These are phyloP conservation scores for Thalassiosira exigua DNA, from an alignment of 352 stramenopile genomes.

Conservation along the genomic window DNA sequence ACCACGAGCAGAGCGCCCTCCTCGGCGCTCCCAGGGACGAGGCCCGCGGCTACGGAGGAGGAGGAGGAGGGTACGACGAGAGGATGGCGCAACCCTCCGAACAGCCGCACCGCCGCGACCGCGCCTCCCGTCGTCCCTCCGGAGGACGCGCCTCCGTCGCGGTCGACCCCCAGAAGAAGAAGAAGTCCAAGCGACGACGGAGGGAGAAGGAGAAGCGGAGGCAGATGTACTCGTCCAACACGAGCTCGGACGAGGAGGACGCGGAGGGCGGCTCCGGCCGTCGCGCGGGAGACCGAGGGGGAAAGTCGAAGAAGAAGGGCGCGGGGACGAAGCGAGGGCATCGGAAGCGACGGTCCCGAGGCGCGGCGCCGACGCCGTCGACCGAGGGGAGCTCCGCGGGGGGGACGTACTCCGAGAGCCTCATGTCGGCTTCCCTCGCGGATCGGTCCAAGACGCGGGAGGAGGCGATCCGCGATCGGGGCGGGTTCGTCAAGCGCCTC, in stretches of 20 bases:
- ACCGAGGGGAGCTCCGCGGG: slow-evolving; percentile 1
- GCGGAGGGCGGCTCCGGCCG: background rate
- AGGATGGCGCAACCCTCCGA: background rate
- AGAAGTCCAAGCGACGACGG: slow-evolving; percentile 23
- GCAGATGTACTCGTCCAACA: slow-evolving; percentile 15
- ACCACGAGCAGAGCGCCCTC: slow-evolving; percentile 31
- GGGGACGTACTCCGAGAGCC: slow-evolving; percentile 34
- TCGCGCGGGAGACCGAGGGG: slow-evolving; percentile 2
- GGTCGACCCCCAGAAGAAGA: slow-evolving; percentile 33
- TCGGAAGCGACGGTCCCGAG: background rate
- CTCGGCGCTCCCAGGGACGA: slow-evolving; percentile 2
- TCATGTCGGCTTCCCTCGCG: slow-evolving; percentile 24
- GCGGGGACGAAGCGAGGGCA: background rate
- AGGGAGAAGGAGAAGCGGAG: slow-evolving; percentile 33
- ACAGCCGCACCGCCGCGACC: background rate
- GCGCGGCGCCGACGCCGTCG: background rate
- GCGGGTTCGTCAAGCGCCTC: slow-evolving; percentile 6
- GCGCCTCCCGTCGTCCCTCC: background rate
- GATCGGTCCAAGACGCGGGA: slow-evolving; percentile 8
- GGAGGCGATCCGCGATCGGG: background rate
- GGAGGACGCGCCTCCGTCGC: background rate
- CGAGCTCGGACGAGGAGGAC: slow-evolving; percentile 25
- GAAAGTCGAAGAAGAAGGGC: slow-evolving; percentile 20
- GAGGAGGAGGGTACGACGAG: background rate
- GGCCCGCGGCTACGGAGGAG: background rate